Conservation (phyloP, 1,139 yeast species). For the Candida dubliniensis region DNA sequence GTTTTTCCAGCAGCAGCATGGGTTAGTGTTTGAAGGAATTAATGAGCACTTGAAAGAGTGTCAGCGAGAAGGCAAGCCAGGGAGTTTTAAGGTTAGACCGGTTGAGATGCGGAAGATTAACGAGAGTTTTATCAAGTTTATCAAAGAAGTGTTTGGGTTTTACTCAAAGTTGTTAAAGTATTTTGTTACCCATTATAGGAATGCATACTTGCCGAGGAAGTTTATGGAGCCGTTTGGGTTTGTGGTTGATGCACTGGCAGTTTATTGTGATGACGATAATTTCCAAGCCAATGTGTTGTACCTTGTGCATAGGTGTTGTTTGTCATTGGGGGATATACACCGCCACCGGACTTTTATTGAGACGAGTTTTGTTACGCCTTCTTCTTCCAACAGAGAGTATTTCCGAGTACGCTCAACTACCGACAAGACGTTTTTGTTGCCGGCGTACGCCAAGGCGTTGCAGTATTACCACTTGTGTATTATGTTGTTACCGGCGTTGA, state of each 20-base stretch:
- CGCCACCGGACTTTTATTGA: conserved; percentile 55
- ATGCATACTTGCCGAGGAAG: conserved; percentile 30
- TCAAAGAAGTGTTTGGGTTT: conserved; percentile 46
- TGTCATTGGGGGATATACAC: conserved; percentile 59
- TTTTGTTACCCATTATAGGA: conserved; percentile 38
- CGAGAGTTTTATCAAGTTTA: conserved; percentile 49
- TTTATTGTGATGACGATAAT: conserved; percentile 19
- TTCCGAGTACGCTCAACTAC: conserved; percentile 37
- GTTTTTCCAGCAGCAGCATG: conserved; percentile 48
- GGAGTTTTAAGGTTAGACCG: conserved; percentile 28
- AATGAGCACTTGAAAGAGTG: conserved; percentile 15
- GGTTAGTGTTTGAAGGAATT: conserved; percentile 23
- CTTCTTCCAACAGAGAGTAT: conserved; percentile 32
- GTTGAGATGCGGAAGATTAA: conserved; percentile 61
- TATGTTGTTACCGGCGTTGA: conserved; percentile 59
- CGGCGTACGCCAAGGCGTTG: conserved; percentile 35
- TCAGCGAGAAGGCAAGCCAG: conserved; percentile 12
- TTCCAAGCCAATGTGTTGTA: conserved; percentile 45
- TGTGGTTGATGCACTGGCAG: conserved; percentile 16
- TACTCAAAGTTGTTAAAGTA: conserved; percentile 42
- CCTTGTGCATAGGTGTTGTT: conserved; percentile 52
- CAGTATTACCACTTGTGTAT: conserved; percentile 54
- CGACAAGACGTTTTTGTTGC: conserved; percentile 23
- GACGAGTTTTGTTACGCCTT: conserved; percentile 38
- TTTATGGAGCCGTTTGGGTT: conserved; percentile 27